Percentiles rank a stretch among this genome's conserved stretches.
phyloP scores from a whole-genome alignment of 148 eudicot species.

The Tetragonia tetragonoides region DNA sequence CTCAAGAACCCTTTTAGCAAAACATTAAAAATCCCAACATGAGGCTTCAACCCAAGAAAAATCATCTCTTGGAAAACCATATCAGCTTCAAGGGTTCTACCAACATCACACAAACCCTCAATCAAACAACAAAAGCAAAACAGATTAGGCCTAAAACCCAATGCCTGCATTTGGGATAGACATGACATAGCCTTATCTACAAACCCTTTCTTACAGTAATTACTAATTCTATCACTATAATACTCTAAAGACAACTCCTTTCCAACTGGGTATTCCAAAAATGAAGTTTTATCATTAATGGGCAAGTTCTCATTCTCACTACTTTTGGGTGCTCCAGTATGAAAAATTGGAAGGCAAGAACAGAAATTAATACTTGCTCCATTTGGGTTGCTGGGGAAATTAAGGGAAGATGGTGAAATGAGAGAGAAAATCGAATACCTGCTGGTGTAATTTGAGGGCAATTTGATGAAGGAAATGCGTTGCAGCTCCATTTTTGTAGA shows the following conservation, averaged over 20 bases:
- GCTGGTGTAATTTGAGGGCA: constrained; percentile 15
- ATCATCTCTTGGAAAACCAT: constrained; percentile 75
- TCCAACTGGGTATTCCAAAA: constrained; percentile 28
- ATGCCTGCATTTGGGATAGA: constrained; percentile 73
- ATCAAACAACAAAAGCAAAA: constrained; percentile 50
- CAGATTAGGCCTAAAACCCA: constrained; percentile 50
- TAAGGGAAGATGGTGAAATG: constrained; percentile 22
- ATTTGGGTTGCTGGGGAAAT: neutral
- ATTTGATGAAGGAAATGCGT: constrained; percentile 5
- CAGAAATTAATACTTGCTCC: constrained; percentile 4
- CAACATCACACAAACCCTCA: constrained; percentile 57
- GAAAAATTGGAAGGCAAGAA: constrained; percentile 19
- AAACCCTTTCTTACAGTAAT: constrained; percentile 45
- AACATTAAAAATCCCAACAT: constrained; percentile 47
- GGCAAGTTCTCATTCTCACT: constrained; percentile 8
- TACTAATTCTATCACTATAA: constrained; percentile 45
- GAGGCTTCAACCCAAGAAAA: constrained; percentile 50
- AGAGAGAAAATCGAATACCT: constrained; percentile 24
- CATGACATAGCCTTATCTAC: constrained; percentile 57
- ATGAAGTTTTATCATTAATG: constrained; percentile 9
- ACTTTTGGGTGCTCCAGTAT: constrained; percentile 3
- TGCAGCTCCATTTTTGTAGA: constrained; percentile 16
- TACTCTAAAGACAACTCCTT: constrained; percentile 53
- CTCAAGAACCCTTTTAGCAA: constrained; percentile 69
- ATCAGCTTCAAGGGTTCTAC: constrained; percentile 84